Evolutionary conservation across 495 filamentous ascomycete genomes (phyloP), one percentile per base, ranked within the genome.

Genomic region (Penicillium dipodomyicola): DNA sequence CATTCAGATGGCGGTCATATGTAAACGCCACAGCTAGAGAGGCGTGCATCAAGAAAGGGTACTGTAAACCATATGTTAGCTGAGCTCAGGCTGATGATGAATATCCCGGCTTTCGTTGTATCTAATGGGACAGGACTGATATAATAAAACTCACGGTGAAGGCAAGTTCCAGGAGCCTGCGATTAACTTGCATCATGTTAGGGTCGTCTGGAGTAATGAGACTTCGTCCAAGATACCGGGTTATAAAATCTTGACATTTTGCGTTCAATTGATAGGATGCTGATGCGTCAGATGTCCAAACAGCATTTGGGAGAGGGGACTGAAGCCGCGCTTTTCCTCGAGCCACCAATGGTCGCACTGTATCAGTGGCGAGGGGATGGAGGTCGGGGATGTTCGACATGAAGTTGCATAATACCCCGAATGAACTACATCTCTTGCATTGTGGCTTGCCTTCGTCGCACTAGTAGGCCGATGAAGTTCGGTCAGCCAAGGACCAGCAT

Each of bases 31-130:
- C 66, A 1, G 72, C 72, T 44, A 79, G 64, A 51, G 71, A 69
- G 45, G 72, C 72, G 56, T 80, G 77, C 77, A 80, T 79, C 52
- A 80, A 57, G 48, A 60, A 75, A 14, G 77, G 77, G 55, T 78
- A 58, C 76, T 79, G 37, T 51, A 53, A 54, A 33, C 2, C 10
- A 37, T 8, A 37, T 37, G 5, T 37, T 37, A 37, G 6, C 33
- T 3, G 6, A 3, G 33, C 33, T 15, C 14, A n/a, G 2, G 12
- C 5, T 2, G 5, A 37, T 7, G 14, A 37, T 37, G 33, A 2
- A 37, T 37, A 37, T n/a, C 15, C 32, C 0, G 14, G 33, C 4
- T 37, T 37, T 6, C 14, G 15, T 6, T n/a, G 0, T 37, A 1
- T 37, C 14, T 15, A 2, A n/a, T 37, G 5, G 12, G 14, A 37